These are phyloP conservation scores for Aaosphaeria arxii DNA, from an alignment of 2,329 filamentous ascomycete genomes.

Conservation along the genomic window DNA sequence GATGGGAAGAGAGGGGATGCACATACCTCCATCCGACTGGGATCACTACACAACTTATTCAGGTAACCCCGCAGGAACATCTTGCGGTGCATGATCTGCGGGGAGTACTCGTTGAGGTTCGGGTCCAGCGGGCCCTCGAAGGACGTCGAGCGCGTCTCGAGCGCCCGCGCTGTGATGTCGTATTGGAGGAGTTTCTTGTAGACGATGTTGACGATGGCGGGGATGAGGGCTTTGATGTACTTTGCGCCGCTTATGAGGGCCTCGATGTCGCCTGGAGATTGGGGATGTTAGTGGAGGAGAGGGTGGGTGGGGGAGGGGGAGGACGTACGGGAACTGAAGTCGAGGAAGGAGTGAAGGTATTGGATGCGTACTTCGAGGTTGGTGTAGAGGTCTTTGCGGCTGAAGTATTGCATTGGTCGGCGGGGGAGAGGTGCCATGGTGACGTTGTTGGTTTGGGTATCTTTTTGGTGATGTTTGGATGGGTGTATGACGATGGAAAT, in stretches of 20 bases:
- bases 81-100: constrained; percentile 74
- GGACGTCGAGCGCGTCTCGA: constrained; percentile 59
- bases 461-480: neutral
- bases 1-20: constrained; percentile 45
- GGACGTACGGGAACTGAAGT: constrained; percentile 66
- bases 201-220: constrained; percentile 78
- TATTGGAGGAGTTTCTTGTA: constrained; percentile 78
- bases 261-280: constrained; percentile 63
- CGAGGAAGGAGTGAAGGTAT: constrained; percentile 73
- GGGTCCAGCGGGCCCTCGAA: constrained; percentile 67
- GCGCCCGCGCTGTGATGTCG: constrained; percentile 78
- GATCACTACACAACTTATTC: constrained; percentile 70
- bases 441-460: neutral
- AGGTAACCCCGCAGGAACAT: constrained; percentile 75
- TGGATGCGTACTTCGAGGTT: constrained; percentile 66
- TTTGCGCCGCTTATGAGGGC: constrained; percentile 67
- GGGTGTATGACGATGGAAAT: neutral
- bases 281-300: neutral
- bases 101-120: constrained; percentile 63
- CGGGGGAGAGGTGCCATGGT: constrained; percentile 24
- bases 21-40: constrained; percentile 75
- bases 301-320: neutral
- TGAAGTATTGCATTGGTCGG: constrained; percentile 57
- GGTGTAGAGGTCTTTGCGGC: constrained; percentile 69
- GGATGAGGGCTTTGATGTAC: constrained; percentile 79